Percentiles rank a stretch among this genome's conserved stretches.
Conservation (phyloP, 805 yeast genomes). For the Saturnispora halmiae region DNA sequence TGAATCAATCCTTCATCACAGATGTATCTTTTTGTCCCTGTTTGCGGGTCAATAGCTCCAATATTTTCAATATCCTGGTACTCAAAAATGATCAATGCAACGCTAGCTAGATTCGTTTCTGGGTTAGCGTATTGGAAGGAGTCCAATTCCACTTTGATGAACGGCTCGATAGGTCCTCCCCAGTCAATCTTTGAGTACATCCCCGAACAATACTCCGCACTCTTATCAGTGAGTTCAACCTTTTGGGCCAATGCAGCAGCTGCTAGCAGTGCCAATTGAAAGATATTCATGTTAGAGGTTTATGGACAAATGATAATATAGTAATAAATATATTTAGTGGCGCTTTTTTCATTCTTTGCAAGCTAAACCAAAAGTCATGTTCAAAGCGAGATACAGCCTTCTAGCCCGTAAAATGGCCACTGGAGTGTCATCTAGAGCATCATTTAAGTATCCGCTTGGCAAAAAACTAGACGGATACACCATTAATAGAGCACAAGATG, state of each 20-base stretch:
- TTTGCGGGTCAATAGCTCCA: conserved; percentile 42
- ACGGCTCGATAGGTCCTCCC: conserved; percentile 71
- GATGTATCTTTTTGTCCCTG: conserved; percentile 46
- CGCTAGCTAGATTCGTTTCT: conserved; percentile 33
- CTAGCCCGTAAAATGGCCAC: conserved; percentile 10
- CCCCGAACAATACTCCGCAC: conserved; percentile 76
- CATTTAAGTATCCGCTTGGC: conserved; percentile 53
- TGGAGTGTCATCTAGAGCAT: conserved; percentile 2
- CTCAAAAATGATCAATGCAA: conserved; percentile 74
- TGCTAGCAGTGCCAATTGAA: neutral
- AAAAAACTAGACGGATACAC: conserved; percentile 55
- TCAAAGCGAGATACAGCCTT: neutral
- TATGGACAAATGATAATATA: neutral
- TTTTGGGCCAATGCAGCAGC: conserved; percentile 30
- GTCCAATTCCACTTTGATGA: conserved; percentile 40
- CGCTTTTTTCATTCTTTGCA: neutral
- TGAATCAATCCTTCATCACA: conserved; percentile 68
- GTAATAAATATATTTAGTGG: neutral
- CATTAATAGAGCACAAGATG: conserved; percentile 51
- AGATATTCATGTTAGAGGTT: neutral
- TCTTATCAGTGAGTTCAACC: conserved; percentile 39
- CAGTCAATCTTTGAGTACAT: conserved; percentile 81
- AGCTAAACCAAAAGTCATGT: neutral
- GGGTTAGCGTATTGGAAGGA: conserved; percentile 25
- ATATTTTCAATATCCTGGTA: conserved; percentile 64